phyloP scores from a whole-genome alignment of 495 filamentous ascomycete genomes.

The Tuber umbilicatum region DNA sequence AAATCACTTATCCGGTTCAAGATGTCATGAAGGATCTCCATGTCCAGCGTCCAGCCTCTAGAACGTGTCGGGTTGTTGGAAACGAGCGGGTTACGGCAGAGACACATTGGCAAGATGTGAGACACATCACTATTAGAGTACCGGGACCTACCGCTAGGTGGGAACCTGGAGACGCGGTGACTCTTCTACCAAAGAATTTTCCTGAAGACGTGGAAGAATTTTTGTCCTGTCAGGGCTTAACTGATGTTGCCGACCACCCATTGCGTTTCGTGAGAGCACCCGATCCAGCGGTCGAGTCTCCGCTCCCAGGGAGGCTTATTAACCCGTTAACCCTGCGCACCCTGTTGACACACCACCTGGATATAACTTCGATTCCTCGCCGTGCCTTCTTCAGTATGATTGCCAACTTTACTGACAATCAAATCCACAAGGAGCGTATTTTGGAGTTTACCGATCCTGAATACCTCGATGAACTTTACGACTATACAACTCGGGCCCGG shows the following conservation, averaged over 20 bases:
- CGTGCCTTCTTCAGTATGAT: conserved; percentile 75
- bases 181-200: conserved; percentile 82
- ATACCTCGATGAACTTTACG: conserved; percentile 82
- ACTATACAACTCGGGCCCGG: conserved; percentile 88
- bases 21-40: conserved; percentile 12
- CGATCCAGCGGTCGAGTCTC: conserved; percentile 20
- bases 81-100: conserved; percentile 70
- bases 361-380: conserved; percentile 80
- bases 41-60: conserved; percentile 42
- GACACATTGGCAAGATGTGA: conserved; percentile 90
- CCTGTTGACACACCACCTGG: conserved; percentile 72
- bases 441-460: conserved; percentile 70
- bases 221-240: conserved; percentile 71
- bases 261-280: conserved; percentile 47
- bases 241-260: conserved; percentile 58
- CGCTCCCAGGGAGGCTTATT: conserved; percentile 37
- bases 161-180: conserved; percentile 66
- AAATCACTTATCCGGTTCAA: conserved; percentile 19
- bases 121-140: conserved; percentile 59
- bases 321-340: conserved; percentile 60
- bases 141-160: conserved; percentile 45
- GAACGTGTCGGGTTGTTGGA: conserved; percentile 50
- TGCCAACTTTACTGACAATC: conserved; percentile 63
- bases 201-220: conserved; percentile 66
- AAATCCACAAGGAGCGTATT: conserved; percentile 70